Base-by-base conservation (phyloP, 768 basidiomycete genomes). In the Calocera cornea region DNA sequence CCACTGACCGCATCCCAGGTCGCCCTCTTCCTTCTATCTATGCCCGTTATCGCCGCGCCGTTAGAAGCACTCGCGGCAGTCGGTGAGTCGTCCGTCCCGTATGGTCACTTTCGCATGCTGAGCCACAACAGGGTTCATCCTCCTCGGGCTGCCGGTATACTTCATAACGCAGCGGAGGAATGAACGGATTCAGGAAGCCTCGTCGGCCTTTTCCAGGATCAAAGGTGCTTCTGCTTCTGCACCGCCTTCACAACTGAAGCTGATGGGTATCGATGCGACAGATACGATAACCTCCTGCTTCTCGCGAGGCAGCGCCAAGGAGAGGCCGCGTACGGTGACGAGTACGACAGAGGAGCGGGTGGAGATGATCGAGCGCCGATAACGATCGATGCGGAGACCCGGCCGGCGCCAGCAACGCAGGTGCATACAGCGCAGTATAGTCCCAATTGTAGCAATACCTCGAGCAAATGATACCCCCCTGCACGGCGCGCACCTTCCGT, bases 1-100 rank as follows among this genome's bases (percentile, higher is more conserved):
- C 27, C 63, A n/a, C 47, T 64, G 27, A 60, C 2, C 11, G 29
- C 38, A 41, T n/a, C 27, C 12, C 68, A 91, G 89, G 88, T 94
- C 12, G 92, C 93, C 1, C 78, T 93, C 64, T 95, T 95, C 78
- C 80, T 98, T 65, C 79, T 99, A 11, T 89, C 87, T 72, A 95
- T 99, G 92, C 94, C 95, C 1, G 81, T 95, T 64, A 87, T 95
- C 67, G 95, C 95, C 1, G 94, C 95, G 24, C 95, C 95, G 7
- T 78, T 87, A 16, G 89, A 95, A 75, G 93, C 95, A 0, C 75
- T 90, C 5, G 87, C 93, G 8, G 95, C 93, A 5, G 80, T 97
- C 67, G 88, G 93, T 94, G 71, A 67, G 84, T 78, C 24, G 33
- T 64, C 16, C 38, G 19, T 54, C 63, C 27, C 65, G 24, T 41